Conservation (phyloP, 2,329 filamentous ascomycete species). For the Colletotrichum zoysiae region DNA sequence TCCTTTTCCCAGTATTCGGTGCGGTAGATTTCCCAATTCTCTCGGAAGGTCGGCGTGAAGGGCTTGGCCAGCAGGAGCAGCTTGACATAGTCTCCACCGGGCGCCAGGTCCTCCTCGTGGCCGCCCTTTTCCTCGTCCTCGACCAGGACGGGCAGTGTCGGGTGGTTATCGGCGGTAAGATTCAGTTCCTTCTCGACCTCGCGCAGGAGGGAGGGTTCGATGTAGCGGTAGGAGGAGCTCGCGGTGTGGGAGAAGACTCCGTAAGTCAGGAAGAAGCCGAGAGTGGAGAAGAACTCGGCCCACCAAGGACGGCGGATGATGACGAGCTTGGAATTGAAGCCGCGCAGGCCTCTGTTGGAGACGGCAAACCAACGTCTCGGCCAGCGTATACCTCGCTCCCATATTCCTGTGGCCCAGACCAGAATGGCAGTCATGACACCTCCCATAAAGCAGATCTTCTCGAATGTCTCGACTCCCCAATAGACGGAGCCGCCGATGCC, state of each 20-base stretch:
- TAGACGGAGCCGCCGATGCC: constrained; percentile 95
- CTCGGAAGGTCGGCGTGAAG: constrained; percentile 92
- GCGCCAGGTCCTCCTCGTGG: constrained; percentile 90
- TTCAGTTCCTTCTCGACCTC: constrained; percentile 72
- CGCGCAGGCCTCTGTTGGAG: constrained; percentile 88
- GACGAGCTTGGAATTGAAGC: constrained; percentile 97
- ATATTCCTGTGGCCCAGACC: constrained; percentile 95
- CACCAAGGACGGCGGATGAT: constrained; percentile 86
- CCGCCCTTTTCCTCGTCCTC: constrained; percentile 74
- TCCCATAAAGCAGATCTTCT: constrained; percentile 92
- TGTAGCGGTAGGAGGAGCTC: constrained; percentile 80
- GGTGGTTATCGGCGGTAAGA: constrained; percentile 57
- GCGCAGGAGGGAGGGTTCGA: constrained; percentile 73
- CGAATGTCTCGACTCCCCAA: constrained; percentile 91
- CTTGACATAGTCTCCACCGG: constrained; percentile 92
- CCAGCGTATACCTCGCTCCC: constrained; percentile 95
- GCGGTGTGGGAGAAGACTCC: constrained; percentile 76
- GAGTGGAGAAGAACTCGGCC: constrained; percentile 79
- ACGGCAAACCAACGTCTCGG: constrained; percentile 90
- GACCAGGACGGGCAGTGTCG: constrained; percentile 56
- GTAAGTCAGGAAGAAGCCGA: constrained; percentile 84
- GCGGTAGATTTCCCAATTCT: constrained; percentile 96
- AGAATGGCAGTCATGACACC: constrained; percentile 88
- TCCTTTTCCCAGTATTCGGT: constrained; percentile 97
- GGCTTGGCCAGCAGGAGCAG: constrained; percentile 92